Base-by-base conservation (phyloP, 78 protist species). In the Tieghemostelium lacteum region DNA sequence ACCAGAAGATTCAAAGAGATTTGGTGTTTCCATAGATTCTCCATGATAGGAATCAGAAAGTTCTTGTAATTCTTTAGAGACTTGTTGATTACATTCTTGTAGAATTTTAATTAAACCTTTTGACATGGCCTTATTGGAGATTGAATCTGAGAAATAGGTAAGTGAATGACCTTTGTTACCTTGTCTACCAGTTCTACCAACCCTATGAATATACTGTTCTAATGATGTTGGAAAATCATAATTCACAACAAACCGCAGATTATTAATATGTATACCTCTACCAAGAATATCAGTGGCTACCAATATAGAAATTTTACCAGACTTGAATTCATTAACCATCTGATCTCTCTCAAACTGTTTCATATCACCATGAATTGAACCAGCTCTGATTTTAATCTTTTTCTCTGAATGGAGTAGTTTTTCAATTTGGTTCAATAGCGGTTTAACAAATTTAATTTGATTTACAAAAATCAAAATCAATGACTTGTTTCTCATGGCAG, bases 281-380 rank as follows among this genome's bases (percentile, higher is more conserved):
- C 99, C 96, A 40, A 98, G 97, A 6, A 99, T 99, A 40, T 97
- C 98, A 1, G 99, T 99, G 37, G 99, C 99, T 5, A 98, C 97
- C 22, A 99, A 86, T 33, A 98, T 50, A 17, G 96, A 85, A 20
- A 94, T 64, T 22, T 40, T 67, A 37, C 97, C 97, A 29, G 69
- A 2, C 86, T 93, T 94, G 91, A 94, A 96, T 22, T 2, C 36
- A 5, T 50, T 45, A 33, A 98, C 93, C 1, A 97, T 98, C 0
- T 55, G 83, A 78, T 98, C 99, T 19, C 99, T 94, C 86, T 98
- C 98, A 6, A 52, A 40, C 85, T 99, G 99, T n/a, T 94, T 39
- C 83, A 99, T 96, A 92, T 99, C 99, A 45, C 99, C 99, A 88
- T 98, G 99, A 33, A 99, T 97, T n/a, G 95, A 39, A 34, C 93